Evolutionary conservation across 495 filamentous ascomycete species (phyloP), one percentile per base, ranked within the genome.

Genomic region (Chaetomidium leptoderma): DNA sequence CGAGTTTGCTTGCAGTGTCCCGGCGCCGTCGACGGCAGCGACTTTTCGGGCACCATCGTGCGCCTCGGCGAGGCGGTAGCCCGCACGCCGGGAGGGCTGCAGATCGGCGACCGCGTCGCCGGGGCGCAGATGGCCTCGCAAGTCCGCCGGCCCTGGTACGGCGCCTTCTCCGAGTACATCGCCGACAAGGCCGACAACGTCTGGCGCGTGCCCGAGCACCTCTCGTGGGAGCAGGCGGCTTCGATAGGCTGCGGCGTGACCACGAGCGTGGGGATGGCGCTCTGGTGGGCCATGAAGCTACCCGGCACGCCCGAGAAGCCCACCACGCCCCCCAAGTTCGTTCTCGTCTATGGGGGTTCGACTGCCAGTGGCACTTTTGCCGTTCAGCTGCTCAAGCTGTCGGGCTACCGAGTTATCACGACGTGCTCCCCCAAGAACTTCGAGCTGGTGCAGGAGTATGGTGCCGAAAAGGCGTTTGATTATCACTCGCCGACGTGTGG

Each of bases 341-440:
- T 78, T 6, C 58, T 80, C 27, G 70, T 80, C 5, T 77, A 78
- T 53, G 76, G 75, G 3, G 77, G 76, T 0, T 59, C 57, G 3
- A 78, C 76, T 0, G 74, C 75, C 0, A 74, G 71, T 0, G 78
- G 76, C 0, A 71, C 69, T 1, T 57, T 75, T 24, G 76, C 71
- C 0, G 73, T 77, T n/a, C 76, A 80, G 50, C 55, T 76, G 6
- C 63, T 70, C 4, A 78, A 73, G 45, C 48, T 78, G 53, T 78
- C n/a, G n/a, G n/a, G n/a, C n/a, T n/a, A n/a, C n/a, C n/a, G n/a
- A n/a, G n/a, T n/a, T n/a, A n/a, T n/a, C n/a, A n/a, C n/a, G n/a
- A n/a, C n/a, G n/a, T n/a, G n/a, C n/a, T n/a, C n/a, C n/a, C n/a
- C n/a, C n/a, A n/a, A n/a, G n/a, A n/a, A n/a, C n/a, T n/a, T n/a